Percentiles rank a stretch among this genome's conserved stretches.
Evolutionary conservation across 257 asterid species (phyloP).

Genomic region (Asclepias syriaca): DNA sequence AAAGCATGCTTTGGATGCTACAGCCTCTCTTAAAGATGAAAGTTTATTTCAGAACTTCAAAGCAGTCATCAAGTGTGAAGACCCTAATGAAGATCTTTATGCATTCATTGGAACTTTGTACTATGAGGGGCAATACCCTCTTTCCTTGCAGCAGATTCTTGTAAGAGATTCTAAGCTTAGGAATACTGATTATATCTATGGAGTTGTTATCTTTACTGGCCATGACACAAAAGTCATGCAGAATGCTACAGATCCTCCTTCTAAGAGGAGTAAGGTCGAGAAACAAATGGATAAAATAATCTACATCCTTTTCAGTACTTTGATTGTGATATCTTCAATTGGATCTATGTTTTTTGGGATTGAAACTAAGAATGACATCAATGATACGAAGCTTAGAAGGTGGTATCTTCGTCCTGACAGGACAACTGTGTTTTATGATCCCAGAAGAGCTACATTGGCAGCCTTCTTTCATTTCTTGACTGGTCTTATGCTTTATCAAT

Average conservation of each 20-base stretch:
- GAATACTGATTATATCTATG: constrained; percentile 73
- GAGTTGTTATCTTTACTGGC: constrained; percentile 80
- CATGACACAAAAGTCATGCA: constrained; percentile 97
- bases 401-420: constrained; percentile 88
- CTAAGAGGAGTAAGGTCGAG: constrained; percentile 92
- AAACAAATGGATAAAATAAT: constrained; percentile 81
- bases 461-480: constrained; percentile 88
- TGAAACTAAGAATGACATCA: constrained; percentile 47
- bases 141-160: constrained; percentile 79
- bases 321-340: constrained; percentile 53
- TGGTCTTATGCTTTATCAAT: constrained; percentile 88
- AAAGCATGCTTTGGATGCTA: constrained; percentile 74
- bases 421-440: constrained; percentile 51
- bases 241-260: constrained; percentile 90
- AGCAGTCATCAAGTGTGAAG: constrained; percentile 81
- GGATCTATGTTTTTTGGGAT: constrained; percentile 91
- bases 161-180: constrained; percentile 79
- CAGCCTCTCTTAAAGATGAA: constrained; percentile 54
- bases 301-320: constrained; percentile 64
- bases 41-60: constrained; percentile 46
- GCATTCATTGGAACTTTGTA: constrained; percentile 68
- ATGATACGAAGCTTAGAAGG: constrained; percentile 48
- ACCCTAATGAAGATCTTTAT: constrained; percentile 93
- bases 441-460: constrained; percentile 47
- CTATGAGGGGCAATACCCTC: constrained; percentile 51